Base-by-base conservation (phyloP, 2,329 filamentous ascomycete species). In the Pseudocercospora macadamiae region DNA sequence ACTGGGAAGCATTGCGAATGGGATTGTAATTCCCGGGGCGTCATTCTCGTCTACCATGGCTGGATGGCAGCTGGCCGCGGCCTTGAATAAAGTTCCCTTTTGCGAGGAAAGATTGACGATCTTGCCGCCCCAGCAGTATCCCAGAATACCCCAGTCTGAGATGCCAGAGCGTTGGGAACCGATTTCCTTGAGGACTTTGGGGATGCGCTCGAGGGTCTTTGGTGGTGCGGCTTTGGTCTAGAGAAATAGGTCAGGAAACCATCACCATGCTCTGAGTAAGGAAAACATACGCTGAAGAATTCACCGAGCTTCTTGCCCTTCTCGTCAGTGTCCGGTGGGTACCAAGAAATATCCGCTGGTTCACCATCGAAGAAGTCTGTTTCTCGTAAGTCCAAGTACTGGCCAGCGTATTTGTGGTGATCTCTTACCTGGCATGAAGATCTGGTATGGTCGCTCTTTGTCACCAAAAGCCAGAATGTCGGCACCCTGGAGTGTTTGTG, bases 301-400 rank as follows among this genome's bases (percentile, higher is more conserved):
- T 83, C 73, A 60, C 82, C 81, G 12, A 87, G 77, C 70, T 85
- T 85, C 74, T 83, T 68, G 64, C 80, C 79, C 74, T 87, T 83
- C 59, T 87, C 85, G 37, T 85, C 77, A 61, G 76, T 86, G 70
- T 84, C 77, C 14, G 84, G 83, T 57, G 68, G 68, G 53, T 64
- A 66, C 57, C 57, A 60, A 47, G 55, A 61, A 42, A 86, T 84
- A 65, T 83, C 82, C 60, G 81, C 85, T 32, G 90, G 89, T 65
- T 84, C 82, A 73, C 90, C 92, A 60, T 89, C 83, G 79, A 96
- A 96, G 82, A 90, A 93, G 77, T 97, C 93, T 25, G 45, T 2
- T n/a, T 10, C 12, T 3, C 12, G 48, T 55, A 36, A 56, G 52
- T 37, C 28, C 14, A n/a, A n/a, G n/a, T n/a, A n/a, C n/a, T n/a